Conservation (phyloP, 345 rosid species). For the Syzygium oleosum region DNA sequence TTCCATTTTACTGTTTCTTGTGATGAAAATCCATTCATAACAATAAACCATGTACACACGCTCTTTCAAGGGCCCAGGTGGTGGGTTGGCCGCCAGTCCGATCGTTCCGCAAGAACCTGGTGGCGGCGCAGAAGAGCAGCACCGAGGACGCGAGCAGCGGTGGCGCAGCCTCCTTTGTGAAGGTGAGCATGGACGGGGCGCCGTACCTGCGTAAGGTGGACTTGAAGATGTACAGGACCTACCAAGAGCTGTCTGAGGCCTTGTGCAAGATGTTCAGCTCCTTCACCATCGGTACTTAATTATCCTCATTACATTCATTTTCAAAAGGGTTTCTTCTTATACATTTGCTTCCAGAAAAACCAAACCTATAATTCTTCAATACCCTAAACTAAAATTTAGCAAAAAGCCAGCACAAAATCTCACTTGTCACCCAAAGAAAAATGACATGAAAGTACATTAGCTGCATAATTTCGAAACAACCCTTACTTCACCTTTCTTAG, state of each 20-base stretch:
- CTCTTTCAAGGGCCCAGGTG: slow-evolving; percentile 52
- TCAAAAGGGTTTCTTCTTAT: background rate
- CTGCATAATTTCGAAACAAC: background rate
- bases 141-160: slow-evolving; percentile 1
- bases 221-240: slow-evolving; percentile 58
- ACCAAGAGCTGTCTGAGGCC: slow-evolving; percentile 61
- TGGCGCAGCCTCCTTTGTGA: slow-evolving; percentile 42
- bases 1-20: background rate
- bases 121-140: slow-evolving; percentile 33
- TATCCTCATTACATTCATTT: background rate
- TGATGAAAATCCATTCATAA: background rate
- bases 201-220: slow-evolving; percentile 92
- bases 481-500: background rate
- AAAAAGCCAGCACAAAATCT: background rate
- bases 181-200: slow-evolving; percentile 94
- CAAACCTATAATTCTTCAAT: background rate
- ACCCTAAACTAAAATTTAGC: background rate
- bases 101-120: slow-evolving; percentile 70
- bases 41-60: background rate
- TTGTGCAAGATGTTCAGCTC: slow-evolving; percentile 69
- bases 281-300: slow-evolving; percentile 51
- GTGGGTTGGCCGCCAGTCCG: slow-evolving; percentile 99
- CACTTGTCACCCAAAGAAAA: background rate
- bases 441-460: background rate
- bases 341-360: background rate